Evolutionary conservation across 331 rosid species (phyloP), one percentile per base, ranked within the genome.

Genomic region (Acacia concinna): DNA sequence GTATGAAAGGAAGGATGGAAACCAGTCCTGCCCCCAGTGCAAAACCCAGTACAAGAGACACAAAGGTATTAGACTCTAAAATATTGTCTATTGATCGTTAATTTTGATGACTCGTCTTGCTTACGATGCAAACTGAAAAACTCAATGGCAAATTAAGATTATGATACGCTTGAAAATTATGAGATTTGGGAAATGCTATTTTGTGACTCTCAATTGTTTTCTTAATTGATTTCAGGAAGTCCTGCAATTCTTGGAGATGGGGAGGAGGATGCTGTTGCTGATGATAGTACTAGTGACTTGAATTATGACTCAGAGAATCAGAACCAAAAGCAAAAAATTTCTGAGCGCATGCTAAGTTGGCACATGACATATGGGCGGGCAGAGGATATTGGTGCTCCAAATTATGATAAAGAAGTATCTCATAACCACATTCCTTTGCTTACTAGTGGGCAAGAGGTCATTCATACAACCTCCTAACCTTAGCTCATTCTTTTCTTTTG

Each of bases 1-100:
- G 85, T 95, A 95, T 27, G 99, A 95, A 82, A 87, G 99, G 89
- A 95, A 95, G 88, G 97, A 95, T 83, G 99, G 99, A 57, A 95
- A 91, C 65, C 96, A 90, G 87, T 93, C 98, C 67, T 95, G 99
- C 74, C 98, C 99, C 25, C 98, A 95, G 81, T 95, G 99, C 88
- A 95, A 95, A 88, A 93, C 98, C 77, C 90, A 86, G 82, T 95
- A 95, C 86, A 95, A 85, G 81, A 90, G 90, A 81, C 97, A 86
- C 88, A 92, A 88, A 89, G 98, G 98, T 94, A 66, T 44, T 31
- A 15, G 10, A 40, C 52, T 66, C 54, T 65, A 73, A 30, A 57
- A 15, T 69, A 67, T 32, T 25, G 66, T 49, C 0, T 71, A 34
- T 25, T 18, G 13, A 62, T 52, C n/a, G 54, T 66, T 40, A 51